Conservation (phyloP, 345 rosid species). For the Eucalyptus curtisii region DNA sequence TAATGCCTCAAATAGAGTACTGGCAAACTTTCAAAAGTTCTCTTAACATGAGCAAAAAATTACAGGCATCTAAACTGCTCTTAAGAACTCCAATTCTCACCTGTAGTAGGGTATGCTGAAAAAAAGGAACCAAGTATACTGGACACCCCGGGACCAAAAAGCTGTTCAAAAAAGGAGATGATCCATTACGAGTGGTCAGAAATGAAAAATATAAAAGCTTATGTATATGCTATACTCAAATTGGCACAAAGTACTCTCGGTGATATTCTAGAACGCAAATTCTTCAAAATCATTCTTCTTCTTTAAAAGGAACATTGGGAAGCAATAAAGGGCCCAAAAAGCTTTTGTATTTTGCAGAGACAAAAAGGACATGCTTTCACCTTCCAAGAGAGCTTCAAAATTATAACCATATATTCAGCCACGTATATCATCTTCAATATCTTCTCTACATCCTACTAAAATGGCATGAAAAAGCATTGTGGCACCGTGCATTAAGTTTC, state of each 20-base stretch:
- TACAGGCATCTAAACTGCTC: not conserved
- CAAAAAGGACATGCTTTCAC: not conserved
- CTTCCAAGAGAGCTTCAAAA: not conserved
- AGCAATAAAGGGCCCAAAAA: not conserved
- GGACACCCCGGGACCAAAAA: constrained; percentile 94
- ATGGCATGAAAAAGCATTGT: not conserved
- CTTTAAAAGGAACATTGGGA: not conserved
- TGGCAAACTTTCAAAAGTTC: not conserved
- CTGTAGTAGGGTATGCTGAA: constrained; percentile 88
- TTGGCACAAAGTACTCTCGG: not conserved
- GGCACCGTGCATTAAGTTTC: not conserved
- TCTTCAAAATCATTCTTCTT: not conserved
- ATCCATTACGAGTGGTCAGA: not conserved
- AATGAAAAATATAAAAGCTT: not conserved
- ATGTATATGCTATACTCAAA: not conserved
- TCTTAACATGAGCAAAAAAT: not conserved
- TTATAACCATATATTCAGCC: not conserved
- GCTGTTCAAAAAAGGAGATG: constrained; percentile 23
- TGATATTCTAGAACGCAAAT: not conserved
- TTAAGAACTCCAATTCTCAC: constrained; percentile 26
- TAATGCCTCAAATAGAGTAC: not conserved
- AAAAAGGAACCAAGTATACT: constrained; percentile 81
- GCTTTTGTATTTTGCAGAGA: not conserved
- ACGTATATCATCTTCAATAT: not conserved
- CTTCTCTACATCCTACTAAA: not conserved